Conservation (phyloP, 352 stramenopile species). For the Pythium vanterpoolii region DNA sequence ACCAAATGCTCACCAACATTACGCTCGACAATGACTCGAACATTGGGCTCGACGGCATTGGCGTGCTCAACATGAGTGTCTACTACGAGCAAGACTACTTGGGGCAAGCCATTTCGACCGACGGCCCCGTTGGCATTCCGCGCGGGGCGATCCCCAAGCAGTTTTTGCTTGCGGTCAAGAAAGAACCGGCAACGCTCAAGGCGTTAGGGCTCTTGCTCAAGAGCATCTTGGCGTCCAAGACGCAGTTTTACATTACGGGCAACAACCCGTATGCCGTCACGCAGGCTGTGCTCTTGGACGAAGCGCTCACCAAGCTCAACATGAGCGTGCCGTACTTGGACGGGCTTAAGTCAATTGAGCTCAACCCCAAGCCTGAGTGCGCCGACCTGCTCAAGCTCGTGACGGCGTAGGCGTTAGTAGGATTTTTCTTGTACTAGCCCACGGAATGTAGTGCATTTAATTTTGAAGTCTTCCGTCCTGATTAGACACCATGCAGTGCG, state of each 20-base stretch:
- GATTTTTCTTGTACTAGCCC: no score
- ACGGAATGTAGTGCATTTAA: no score
- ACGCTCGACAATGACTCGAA: conserved; percentile 45
- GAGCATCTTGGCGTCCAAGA: conserved; percentile 45
- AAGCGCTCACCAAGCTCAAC: conserved; percentile 39
- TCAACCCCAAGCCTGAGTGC: conserved; percentile 85
- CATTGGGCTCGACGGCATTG: conserved; percentile 55
- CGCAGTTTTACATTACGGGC: conserved; percentile 43
- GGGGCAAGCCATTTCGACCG: conserved; percentile 39
- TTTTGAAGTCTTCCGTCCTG: no score
- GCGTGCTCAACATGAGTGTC: conserved; percentile 62
- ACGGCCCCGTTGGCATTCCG: conserved; percentile 12
- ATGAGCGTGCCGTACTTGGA: conserved; percentile 56
- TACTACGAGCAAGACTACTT: conserved; percentile 64
- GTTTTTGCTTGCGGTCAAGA: conserved; percentile 27
- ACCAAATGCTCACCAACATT: conserved; percentile 61
- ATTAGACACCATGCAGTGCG: no score
- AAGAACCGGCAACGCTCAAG: neutral
- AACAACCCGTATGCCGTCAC: conserved; percentile 34
- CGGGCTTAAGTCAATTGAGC: conserved; percentile 30
- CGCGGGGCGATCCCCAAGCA: conserved; percentile 13
- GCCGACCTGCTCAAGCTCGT: conserved; percentile 86
- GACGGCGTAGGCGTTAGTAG: neutral
- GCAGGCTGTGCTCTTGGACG: conserved; percentile 16
- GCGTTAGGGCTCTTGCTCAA: conserved; percentile 37